Conservation (phyloP, 176 grass and related monocot species). For the Juncus inflexus region DNA sequence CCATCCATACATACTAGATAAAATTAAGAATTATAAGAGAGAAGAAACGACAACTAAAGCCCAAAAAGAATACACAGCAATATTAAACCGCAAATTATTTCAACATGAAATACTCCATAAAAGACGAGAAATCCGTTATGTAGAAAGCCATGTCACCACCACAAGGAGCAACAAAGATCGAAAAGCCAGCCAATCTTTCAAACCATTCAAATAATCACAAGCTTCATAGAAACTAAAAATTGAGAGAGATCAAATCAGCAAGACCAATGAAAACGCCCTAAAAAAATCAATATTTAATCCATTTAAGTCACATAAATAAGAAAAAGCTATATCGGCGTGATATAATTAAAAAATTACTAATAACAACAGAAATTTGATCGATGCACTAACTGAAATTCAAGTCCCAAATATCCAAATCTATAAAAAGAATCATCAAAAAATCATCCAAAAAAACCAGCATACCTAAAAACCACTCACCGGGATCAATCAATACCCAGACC, state of each 20-base stretch:
- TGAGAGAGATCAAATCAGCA: slow-evolving; percentile 45
- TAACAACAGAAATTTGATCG: too few species aligned
- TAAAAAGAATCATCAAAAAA: slow-evolving; percentile 14
- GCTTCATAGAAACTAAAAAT: slow-evolving; percentile 68
- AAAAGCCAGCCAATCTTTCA: slow-evolving; percentile 76
- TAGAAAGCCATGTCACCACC: slow-evolving; percentile 71
- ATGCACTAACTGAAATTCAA: slow-evolving; percentile 12
- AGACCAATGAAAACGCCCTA: slow-evolving; percentile 16
- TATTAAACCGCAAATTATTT: slow-evolving; percentile 3
- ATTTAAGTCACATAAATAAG: too few species aligned
- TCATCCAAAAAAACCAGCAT: slow-evolving; percentile 29
- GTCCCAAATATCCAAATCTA: slow-evolving; percentile 20
- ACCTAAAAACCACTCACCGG: slow-evolving; percentile 39
- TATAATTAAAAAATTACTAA: too few species aligned
- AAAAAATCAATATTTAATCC: background rate
- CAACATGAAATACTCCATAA: slow-evolving; percentile 25
- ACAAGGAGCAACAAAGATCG: slow-evolving; percentile 55
- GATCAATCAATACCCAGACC: slow-evolving; percentile 66
- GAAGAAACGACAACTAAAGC: slow-evolving; percentile 8
- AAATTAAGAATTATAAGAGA: slow-evolving; percentile 6
- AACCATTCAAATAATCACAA: slow-evolving; percentile 80
- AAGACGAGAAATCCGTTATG: slow-evolving; percentile 58
- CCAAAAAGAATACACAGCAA: slow-evolving; percentile 13
- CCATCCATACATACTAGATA: slow-evolving; percentile 16
- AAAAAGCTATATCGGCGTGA: too few species aligned